Base-by-base conservation (phyloP, 208 protist genomes). In the Trypanosoma cruzi region DNA sequence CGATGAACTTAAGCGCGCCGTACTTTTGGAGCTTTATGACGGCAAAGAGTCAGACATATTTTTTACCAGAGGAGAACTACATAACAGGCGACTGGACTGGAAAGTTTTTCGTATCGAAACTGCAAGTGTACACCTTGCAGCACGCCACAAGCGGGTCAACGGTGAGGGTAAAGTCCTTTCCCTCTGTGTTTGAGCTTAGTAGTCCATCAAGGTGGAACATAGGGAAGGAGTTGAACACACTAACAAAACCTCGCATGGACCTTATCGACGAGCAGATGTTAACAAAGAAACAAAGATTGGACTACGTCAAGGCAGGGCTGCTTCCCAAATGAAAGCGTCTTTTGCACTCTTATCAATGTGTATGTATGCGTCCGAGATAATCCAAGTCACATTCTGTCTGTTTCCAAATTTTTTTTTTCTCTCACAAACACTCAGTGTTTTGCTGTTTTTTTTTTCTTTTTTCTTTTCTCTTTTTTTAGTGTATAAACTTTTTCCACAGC, bases 81-180 rank as follows among this genome's bases (percentile, higher is more conserved):
- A 95, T 97, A 28, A 95, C 90, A 14, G 92, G 89, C 28, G 92
- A 97, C 36, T 97, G 92, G 90, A 97, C 92, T 6, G 92, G 92
- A 0, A 94, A 94, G 68, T 97, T 95, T 46, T 97, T 95, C 71
- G 86, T 97, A 26, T 89, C 88, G 18, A 92, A 87, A 54, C 79
- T 88, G 6, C 92, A 97, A 69, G 90, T 97, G 10, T 97, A 97
- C 71, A 97, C 92, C 2, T 77, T 95, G 16, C 89, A 95, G 79
- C 92, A 97, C 58, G 86, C 88, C 2, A 95, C 79, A 48, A 93
- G 86, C 55, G 92, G 90, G 13, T 86, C 80, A 60, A 88, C 85
- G 67, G 88, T 95, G 22, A 61, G 92, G 11, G 88, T 97, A 48
- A 95, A 95, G 67, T 83, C 87, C 0, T 97, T 95, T 69, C 92